phyloP scores from a whole-genome alignment of 352 stramenopile genomes.

The Pythium dissimile region DNA sequence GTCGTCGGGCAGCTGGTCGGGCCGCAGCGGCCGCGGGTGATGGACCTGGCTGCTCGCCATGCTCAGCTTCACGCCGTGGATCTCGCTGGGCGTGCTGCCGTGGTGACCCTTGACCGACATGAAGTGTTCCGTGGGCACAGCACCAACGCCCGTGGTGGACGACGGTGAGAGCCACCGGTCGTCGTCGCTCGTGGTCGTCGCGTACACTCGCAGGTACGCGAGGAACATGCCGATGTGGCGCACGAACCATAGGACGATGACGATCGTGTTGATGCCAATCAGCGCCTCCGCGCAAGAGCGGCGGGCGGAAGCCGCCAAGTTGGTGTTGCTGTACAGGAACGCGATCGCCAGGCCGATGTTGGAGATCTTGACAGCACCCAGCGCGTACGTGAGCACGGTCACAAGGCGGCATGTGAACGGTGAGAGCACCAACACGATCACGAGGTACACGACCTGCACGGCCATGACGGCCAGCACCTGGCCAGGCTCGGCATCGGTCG shows the following conservation, averaged over 20 bases:
- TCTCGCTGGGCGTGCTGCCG: background rate
- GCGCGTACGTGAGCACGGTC: slow-evolving; percentile 49
- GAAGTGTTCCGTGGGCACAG: slow-evolving; percentile 9
- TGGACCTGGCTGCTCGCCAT: background rate
- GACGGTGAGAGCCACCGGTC: slow-evolving; percentile 21
- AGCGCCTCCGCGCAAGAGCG: slow-evolving; percentile 44
- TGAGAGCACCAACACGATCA: slow-evolving; percentile 19
- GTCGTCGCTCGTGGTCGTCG: slow-evolving; percentile 25
- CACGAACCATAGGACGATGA: slow-evolving; percentile 23
- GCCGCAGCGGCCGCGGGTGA: background rate
- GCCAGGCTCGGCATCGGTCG: slow-evolving; percentile 47
- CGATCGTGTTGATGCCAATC: slow-evolving; percentile 49
- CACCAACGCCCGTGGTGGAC: background rate
- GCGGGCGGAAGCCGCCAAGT: slow-evolving; percentile 39
- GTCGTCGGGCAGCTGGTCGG: background rate
- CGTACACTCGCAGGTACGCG: slow-evolving; percentile 55
- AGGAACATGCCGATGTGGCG: slow-evolving; percentile 32
- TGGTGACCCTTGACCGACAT: slow-evolving; percentile 1
- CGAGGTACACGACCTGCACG: slow-evolving; percentile 48
- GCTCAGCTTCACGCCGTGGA: background rate
- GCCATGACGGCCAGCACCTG: slow-evolving; percentile 48
- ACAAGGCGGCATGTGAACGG: slow-evolving; percentile 38
- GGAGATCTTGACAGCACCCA: slow-evolving; percentile 52
- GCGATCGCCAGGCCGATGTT: slow-evolving; percentile 54
- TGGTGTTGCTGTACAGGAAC: slow-evolving; percentile 59